Base-by-base conservation (phyloP, 1,284 basidiomycete species). In the Waitea zeae region DNA sequence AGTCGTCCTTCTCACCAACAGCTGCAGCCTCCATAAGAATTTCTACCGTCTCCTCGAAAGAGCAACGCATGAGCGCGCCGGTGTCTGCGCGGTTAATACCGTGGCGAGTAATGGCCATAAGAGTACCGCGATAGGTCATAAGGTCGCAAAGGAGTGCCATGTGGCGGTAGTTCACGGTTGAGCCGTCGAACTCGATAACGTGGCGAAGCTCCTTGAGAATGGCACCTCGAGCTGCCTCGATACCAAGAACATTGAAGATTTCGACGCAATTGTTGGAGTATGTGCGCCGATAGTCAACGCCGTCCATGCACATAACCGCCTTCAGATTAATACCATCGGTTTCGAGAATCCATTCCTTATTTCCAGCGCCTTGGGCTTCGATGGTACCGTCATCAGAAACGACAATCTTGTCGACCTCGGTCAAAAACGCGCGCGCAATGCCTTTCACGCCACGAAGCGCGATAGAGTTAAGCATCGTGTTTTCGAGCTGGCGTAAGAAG, bases 51-150 rank as follows among this genome's bases (percentile, higher is more conserved):
- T 98, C 95, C 56, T 98, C 95, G 66, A 98, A 98, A 3, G 95
- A 97, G 58, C 90, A 97, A 33, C 95, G 70, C 80, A 98, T 97
- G 36, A 98, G 67, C 2, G 95, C 93, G 28, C 90, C 90, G 7
- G 90, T 93, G 48, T 97, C 90, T 19, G 93, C 86, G 37, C 93
- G 79, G 58, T 98, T 98, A 59, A 99, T 99, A 57, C 95, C 95
- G 51, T 98, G 95, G 34, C 95, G 89, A 33, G 95, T 98, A 57
- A 99, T 98, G 9, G 93, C 89, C 93, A 98, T 98, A 41, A 98
- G 67, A 6, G 73, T 60, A 27, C 95, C 95, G 38, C 89, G 84
- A 48, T 93, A 89, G 11, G 93, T 98, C 95, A 99, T 99, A 35
- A 99, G 67, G 54, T 99, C 95, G 54, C 89, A 93, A 17, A 99